Conservation (phyloP, 495 filamentous ascomycete genomes). For the Podospora didyma region DNA sequence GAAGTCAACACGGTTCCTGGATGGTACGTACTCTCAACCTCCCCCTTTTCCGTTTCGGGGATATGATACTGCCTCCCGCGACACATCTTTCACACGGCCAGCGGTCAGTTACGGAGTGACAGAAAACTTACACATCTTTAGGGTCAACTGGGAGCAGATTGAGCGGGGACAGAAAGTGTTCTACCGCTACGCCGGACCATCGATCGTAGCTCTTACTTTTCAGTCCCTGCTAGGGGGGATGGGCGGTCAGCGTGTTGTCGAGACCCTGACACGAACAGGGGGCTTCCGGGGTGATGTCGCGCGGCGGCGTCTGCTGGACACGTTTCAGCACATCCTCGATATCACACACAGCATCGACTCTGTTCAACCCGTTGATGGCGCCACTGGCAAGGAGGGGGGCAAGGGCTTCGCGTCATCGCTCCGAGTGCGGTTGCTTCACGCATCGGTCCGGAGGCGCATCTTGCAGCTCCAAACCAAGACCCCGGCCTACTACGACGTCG, state of each 20-base stretch:
- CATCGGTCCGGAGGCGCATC: conserved; percentile 64
- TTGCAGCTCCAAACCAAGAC: conserved; percentile 49
- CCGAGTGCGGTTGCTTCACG: conserved; percentile 72
- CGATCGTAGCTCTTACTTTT: conserved; percentile 58
- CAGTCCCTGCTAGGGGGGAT: conserved; percentile 64
- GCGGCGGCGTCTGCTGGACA: conserved; percentile 66
- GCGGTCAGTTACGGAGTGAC: too few relatives aligned
- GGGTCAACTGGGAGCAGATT: conserved; percentile 80
- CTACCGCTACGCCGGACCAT: conserved; percentile 68
- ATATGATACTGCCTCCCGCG: too few relatives aligned
- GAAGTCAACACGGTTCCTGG: conserved; percentile 66
- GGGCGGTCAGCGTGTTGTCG: conserved; percentile 60
- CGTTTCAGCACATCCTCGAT: conserved; percentile 71
- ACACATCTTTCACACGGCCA: too few relatives aligned
- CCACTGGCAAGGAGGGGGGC: conserved; percentile 33
- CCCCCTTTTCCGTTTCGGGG: too few relatives aligned
- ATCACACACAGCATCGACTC: conserved; percentile 61
- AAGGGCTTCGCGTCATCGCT: conserved; percentile 64
- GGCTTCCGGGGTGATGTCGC: conserved; percentile 71
- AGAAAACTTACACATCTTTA: too few relatives aligned
- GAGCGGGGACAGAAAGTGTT: conserved; percentile 64
- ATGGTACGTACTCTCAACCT: conserved; percentile 38
- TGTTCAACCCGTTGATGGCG: conserved; percentile 52
- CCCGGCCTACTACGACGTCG: conserved; percentile 60
- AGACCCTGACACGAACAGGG: conserved; percentile 73